Conservation (phyloP, 768 basidiomycete species). For the Amanita brunnescens region DNA sequence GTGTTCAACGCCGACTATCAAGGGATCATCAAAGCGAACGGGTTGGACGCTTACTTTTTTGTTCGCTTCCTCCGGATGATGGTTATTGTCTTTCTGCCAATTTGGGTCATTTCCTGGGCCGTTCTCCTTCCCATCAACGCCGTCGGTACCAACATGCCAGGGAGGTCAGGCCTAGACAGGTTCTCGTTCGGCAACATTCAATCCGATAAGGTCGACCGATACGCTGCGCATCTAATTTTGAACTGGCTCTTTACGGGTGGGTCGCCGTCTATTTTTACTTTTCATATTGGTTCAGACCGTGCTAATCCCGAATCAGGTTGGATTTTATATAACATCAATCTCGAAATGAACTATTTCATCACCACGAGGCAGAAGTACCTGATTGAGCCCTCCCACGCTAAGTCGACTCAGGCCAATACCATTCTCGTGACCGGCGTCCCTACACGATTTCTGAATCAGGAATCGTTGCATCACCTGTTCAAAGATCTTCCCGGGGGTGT, state of each 20-base stretch:
- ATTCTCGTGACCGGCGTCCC: conserved; percentile 90
- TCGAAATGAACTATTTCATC: conserved; percentile 77
- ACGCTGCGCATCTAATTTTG: conserved; percentile 71
- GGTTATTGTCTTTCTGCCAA: conserved; percentile 73
- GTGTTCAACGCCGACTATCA: conserved; percentile 55
- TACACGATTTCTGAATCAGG: conserved; percentile 61
- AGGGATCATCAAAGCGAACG: conserved; percentile 59
- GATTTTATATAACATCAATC: conserved; percentile 75
- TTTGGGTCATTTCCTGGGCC: conserved; percentile 86
- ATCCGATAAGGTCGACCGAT: conserved; percentile 40
- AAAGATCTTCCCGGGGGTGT: conserved; percentile 86
- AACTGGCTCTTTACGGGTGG: conserved; percentile 72
- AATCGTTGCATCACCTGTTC: conserved; percentile 60
- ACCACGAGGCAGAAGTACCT: conserved; percentile 76
- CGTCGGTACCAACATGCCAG: conserved; percentile 36
- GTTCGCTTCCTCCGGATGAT: conserved; percentile 86
- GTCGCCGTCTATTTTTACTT: conserved; percentile 16
- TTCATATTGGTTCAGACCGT: neutral
- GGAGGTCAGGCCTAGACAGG: conserved; percentile 47
- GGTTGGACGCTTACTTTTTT: conserved; percentile 90
- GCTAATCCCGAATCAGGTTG: conserved; percentile 46
- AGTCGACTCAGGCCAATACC: conserved; percentile 80
- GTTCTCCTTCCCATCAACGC: conserved; percentile 73
- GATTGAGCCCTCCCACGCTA: conserved; percentile 62
- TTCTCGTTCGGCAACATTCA: conserved; percentile 81